Evolutionary conservation across 208 protist genomes (phyloP), one percentile per base, ranked within the genome.

Genomic region (Novymonas esmeraldas): DNA sequence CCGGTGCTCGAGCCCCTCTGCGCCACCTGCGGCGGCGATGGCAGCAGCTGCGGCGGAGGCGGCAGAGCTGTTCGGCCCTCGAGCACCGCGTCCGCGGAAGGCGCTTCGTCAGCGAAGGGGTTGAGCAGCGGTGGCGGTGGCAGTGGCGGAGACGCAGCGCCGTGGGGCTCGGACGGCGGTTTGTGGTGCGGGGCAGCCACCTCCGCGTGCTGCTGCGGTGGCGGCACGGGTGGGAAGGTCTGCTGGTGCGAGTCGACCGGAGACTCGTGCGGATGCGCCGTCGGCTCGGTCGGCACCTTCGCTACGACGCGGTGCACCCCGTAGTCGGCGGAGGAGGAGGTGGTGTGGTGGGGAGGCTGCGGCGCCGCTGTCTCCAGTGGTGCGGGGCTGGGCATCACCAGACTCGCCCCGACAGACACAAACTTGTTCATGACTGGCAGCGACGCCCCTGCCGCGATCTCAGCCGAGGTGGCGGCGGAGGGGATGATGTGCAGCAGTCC

Each of bases 401-500:
- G 29, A 20, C 41, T 44, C 3, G 24, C 49, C 28, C 26, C 33
- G 36, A 62, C 14, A 24, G 36, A 24, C 9, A 61, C 33, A 38
- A 77, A 77, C 13, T 48, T 60, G 46, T 69, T 64, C 76, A 77
- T 77, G 5, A 81, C 70, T 1, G 69, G 70, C 60, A 77, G 56
- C 28, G 55, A 69, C 5, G 38, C 6, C 38, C 38, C 55, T 16
- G 46, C 24, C 4, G 44, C 26, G 6, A 22, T 26, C 26, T 24
- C 36, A 11, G 50, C 48, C 18, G 38, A 24, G 26, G 55, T 69
- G 29, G 41, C 39, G 18, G 61, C 26, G 14, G 72, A 60, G 10
- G 84, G 84, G 18, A 95, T 82, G 14, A 76, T 63, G 69, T 95
- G 89, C 46, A 95, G 61, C 33, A 93, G 64, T 2, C 90, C 89